phyloP scores from a whole-genome alignment of 441 rosid genomes.

The Omphalea diandra region DNA sequence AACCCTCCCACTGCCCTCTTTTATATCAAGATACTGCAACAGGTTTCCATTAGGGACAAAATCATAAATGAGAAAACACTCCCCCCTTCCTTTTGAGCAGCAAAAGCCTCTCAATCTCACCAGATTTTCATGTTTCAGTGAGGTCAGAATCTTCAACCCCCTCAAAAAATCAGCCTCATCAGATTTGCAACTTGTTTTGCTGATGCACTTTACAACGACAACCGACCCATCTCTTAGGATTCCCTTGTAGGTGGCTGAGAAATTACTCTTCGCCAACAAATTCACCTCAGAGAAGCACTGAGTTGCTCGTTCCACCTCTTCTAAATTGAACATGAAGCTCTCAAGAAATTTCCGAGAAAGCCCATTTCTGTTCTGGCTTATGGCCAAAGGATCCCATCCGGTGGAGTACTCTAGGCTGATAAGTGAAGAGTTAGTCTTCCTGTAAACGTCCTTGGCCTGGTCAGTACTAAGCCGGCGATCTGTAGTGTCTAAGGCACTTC shows the following conservation, averaged over 20 bases:
- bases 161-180: slow-evolving; percentile 79
- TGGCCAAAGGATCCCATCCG: slow-evolving; percentile 89
- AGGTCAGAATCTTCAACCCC: slow-evolving; percentile 73
- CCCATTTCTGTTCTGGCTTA: slow-evolving; percentile 49
- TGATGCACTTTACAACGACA: slow-evolving; percentile 68
- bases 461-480: slow-evolving; percentile 72
- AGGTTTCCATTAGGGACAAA: slow-evolving; percentile 76
- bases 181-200: slow-evolving; percentile 80
- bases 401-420: slow-evolving; percentile 84
- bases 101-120: slow-evolving; percentile 87
- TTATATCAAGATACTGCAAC: slow-evolving; percentile 64
- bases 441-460: slow-evolving; percentile 57
- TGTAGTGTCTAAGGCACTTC: slow-evolving; percentile 50
- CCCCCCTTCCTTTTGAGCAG: slow-evolving; percentile 92
- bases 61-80: slow-evolving; percentile 85
- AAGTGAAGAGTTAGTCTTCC: slow-evolving; percentile 71
- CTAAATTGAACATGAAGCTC: slow-evolving; percentile 82
- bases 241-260: slow-evolving; percentile 74
- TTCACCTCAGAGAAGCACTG: slow-evolving; percentile 80
- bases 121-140: slow-evolving; percentile 75
- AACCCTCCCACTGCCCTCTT: slow-evolving; percentile 49
- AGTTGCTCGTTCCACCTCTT: slow-evolving; percentile 91
- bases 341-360: slow-evolving; percentile 66
- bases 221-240: slow-evolving; percentile 71
- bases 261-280: slow-evolving; percentile 67